Conservation (phyloP, 2,329 filamentous ascomycete genomes). For the Penicillium hesseltinei region DNA sequence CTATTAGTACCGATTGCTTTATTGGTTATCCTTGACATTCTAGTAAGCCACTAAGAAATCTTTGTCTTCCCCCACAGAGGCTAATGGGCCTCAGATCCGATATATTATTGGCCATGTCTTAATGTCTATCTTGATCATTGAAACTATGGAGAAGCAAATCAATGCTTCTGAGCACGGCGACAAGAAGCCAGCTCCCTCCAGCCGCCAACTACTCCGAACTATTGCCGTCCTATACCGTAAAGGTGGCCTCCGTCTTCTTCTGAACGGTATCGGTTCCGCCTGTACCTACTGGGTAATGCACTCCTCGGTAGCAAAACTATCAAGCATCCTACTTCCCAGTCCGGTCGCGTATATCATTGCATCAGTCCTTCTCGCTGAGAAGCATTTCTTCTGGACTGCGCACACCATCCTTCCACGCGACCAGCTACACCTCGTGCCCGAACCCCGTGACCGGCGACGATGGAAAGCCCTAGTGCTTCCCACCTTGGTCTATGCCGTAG, state of each 20-base stretch:
- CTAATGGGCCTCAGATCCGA: not conserved
- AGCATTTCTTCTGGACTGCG: not conserved
- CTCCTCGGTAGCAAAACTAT: not conserved
- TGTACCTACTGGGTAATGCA: not conserved
- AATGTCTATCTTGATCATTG: not conserved
- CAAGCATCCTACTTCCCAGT: not conserved
- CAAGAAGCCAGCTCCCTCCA: not conserved
- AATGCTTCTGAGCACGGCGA: not conserved
- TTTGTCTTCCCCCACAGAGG: not conserved
- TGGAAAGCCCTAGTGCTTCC: not conserved
- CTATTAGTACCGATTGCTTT: not conserved
- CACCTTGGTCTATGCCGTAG: not conserved
- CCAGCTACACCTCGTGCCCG: not conserved
- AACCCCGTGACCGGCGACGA: not conserved
- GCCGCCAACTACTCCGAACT: not conserved
- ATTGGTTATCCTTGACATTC: not conserved
- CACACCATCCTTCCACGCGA: not conserved
- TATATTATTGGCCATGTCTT: not conserved
- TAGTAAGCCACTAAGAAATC: not conserved
- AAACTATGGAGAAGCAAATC: not conserved
- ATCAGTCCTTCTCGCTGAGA: not conserved
- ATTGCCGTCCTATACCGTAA: not conserved
- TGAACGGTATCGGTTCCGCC: not conserved
- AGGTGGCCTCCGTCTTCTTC: not conserved
- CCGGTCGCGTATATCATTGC: not conserved